These are phyloP conservation scores for Coemansia sp. DNA, from an alignment of 192 early-diverging fungal species.

Conservation along the genomic window DNA sequence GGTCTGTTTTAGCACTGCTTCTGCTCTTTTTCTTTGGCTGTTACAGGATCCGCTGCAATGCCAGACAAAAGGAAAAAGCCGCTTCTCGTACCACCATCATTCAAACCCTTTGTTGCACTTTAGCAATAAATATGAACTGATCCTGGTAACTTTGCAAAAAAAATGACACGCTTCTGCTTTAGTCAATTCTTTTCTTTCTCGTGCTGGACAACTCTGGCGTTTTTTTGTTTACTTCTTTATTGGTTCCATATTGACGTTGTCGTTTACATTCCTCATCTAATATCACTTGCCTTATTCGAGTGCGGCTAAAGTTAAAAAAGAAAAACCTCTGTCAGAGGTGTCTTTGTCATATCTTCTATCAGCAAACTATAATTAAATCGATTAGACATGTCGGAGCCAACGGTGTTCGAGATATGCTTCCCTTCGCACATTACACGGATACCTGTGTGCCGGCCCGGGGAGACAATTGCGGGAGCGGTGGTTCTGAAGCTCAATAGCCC, in stretches of 20 bases:
- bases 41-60: background rate
- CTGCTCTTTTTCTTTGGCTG: background rate
- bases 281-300: background rate
- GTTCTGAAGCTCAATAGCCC: constrained; percentile 51
- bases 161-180: background rate
- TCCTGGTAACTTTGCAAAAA: background rate
- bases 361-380: background rate
- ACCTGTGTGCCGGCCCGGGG: constrained; percentile 48
- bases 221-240: background rate
- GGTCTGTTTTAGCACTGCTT: background rate
- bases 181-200: background rate
- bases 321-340: background rate
- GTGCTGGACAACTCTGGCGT: background rate
- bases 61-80: background rate
- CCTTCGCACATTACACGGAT: constrained; percentile 49
- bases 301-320: background rate
- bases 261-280: constrained; percentile 4
- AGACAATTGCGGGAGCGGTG: constrained; percentile 50
- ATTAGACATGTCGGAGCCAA: constrained; percentile 36
- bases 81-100: background rate
- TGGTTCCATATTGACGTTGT: background rate
- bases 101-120: background rate
- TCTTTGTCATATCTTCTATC: too few species aligned
- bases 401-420: constrained; percentile 53
- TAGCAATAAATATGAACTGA: background rate